Conservation (phyloP, 1,139 yeast genomes). For the Lodderomyces parapsilosis region DNA sequence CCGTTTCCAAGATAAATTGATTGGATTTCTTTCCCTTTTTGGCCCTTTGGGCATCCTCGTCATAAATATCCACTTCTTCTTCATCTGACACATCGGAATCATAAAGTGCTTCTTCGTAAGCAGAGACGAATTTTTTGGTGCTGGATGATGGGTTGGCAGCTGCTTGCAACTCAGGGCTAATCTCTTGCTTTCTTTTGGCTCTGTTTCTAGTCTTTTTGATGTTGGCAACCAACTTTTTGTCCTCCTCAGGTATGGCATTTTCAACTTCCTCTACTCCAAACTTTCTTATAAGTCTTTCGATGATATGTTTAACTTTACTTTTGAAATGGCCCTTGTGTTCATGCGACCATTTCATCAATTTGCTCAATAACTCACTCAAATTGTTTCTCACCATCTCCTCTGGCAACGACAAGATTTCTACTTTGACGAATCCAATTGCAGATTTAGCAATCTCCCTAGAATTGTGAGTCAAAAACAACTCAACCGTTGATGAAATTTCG, state of each 20-base stretch:
- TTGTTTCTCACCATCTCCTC: slow-evolving; percentile 71
- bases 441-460: slow-evolving; percentile 93
- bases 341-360: slow-evolving; percentile 88
- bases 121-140: slow-evolving; percentile 63
- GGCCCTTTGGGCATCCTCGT: slow-evolving; percentile 16
- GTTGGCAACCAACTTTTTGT: slow-evolving; percentile 75
- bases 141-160: slow-evolving; percentile 6
- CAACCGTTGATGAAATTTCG: slow-evolving; percentile 86
- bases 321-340: slow-evolving; percentile 95
- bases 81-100: slow-evolving; percentile 57
- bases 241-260: slow-evolving; percentile 82
- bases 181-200: slow-evolving; percentile 68
- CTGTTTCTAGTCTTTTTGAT: slow-evolving; percentile 85
- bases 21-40: slow-evolving; percentile 17
- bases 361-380: slow-evolving; percentile 62
- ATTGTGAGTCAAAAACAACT: slow-evolving; percentile 83
- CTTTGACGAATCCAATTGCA: slow-evolving; percentile 92
- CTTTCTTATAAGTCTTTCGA: slow-evolving; percentile 86
- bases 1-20: slow-evolving; percentile 74
- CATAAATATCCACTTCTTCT: slow-evolving; percentile 28
- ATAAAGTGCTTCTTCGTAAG: slow-evolving; percentile 77
- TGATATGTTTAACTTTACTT: slow-evolving; percentile 85
- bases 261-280: slow-evolving; percentile 84
- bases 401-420: slow-evolving; percentile 82
- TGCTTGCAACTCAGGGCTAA: slow-evolving; percentile 22